phyloP scores from a whole-genome alignment of 176 grass and related monocot species.

The Cenchrus purpureus region DNA sequence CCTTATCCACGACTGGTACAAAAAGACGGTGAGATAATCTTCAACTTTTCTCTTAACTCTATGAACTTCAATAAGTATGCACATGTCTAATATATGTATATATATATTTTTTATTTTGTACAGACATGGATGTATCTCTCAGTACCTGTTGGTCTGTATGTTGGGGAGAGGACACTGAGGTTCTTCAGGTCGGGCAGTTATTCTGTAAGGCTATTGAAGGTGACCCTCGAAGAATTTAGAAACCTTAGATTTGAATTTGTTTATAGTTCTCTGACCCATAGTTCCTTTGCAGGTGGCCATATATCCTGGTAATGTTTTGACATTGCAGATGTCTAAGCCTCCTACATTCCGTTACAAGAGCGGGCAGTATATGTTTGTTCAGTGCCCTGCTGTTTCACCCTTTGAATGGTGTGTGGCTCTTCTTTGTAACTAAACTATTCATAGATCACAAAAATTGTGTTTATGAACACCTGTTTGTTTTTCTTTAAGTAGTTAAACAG shows the following conservation, averaged over 20 bases:
- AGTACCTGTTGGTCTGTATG: constrained; percentile 81
- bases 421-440: constrained; percentile 24
- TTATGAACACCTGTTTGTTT: background rate
- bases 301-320: constrained; percentile 97
- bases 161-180: constrained; percentile 86
- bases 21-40: constrained; percentile 68
- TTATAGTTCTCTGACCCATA: constrained; percentile 40
- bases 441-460: background rate
- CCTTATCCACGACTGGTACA: constrained; percentile 82
- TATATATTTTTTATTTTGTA: constrained; percentile 21
- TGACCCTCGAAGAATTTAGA: constrained; percentile 28
- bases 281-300: constrained; percentile 77
- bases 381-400: constrained; percentile 88
- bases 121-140: constrained; percentile 99
- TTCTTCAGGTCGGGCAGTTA: constrained; percentile 90
- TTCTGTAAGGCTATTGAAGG: constrained; percentile 88
- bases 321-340: constrained; percentile 95
- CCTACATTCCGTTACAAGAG: constrained; percentile 82
- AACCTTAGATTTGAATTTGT: constrained; percentile 40
- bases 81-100: constrained; percentile 22
- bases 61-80: constrained; percentile 19
- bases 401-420: constrained; percentile 85
- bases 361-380: constrained; percentile 98
- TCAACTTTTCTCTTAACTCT: constrained; percentile 5
- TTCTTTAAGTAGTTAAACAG: constrained; percentile 22